These are phyloP conservation scores for Aristolochia fimbriata DNA, from an alignment of 164 flowering plant species.

Conservation along the genomic window DNA sequence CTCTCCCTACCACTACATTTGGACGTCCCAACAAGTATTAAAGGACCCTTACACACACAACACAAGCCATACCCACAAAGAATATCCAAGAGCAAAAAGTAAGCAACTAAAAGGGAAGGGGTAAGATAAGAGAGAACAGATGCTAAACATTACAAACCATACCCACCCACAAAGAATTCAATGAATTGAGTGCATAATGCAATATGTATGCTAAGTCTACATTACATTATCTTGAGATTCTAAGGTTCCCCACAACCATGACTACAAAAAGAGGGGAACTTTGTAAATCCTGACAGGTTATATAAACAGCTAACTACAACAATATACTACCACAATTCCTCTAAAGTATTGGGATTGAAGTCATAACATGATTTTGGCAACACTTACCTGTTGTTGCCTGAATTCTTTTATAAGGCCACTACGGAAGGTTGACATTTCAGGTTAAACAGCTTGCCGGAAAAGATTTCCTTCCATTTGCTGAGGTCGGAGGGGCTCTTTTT, in stretches of 20 bases:
- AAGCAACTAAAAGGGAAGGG: too few species aligned
- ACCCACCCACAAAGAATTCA: too few species aligned
- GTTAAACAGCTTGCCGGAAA: constrained; percentile 37
- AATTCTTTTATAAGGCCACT: constrained; percentile 6
- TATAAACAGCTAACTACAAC: background rate
- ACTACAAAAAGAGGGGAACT: background rate
- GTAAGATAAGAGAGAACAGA: too few species aligned
- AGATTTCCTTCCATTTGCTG: constrained; percentile 24
- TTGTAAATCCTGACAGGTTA: background rate
- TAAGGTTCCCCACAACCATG: background rate
- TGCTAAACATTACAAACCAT: too few species aligned
- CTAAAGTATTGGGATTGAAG: background rate
- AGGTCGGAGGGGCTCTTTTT: constrained; percentile 27
- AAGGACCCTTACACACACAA: too few species aligned
- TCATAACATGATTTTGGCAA: background rate
- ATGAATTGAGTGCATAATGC: too few species aligned
- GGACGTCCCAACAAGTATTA: too few species aligned
- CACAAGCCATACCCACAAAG: too few species aligned
- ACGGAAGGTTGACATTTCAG: constrained; percentile 7
- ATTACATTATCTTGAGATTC: too few species aligned
- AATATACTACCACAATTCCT: background rate
- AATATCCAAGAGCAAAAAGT: too few species aligned
- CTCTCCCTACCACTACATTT: too few species aligned
- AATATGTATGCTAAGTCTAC: too few species aligned
- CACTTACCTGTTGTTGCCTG: background rate